A percentile compares a stretch with the other conserved stretches of the same genome.
Evolutionary conservation across 2,329 filamentous ascomycete species (phyloP).

Genomic region (Laburnicola sp.): DNA sequence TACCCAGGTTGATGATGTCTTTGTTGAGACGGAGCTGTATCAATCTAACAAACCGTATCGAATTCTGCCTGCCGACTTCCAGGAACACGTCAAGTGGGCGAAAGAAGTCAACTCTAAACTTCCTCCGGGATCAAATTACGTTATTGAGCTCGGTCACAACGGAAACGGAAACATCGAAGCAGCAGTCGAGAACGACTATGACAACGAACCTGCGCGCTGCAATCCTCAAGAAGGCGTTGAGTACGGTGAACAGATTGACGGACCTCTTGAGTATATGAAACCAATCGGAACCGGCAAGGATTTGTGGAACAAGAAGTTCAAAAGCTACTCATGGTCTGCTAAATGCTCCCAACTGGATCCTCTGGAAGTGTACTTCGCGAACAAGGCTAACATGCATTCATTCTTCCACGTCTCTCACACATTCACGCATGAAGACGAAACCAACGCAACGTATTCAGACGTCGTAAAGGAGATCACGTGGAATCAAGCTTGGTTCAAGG

Average conservation of each 20-base stretch:
- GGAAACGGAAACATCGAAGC: conserved; percentile 36
- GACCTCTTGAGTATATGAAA: conserved; percentile 51
- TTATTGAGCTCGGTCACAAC: conserved; percentile 34
- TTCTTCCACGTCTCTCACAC: conserved; percentile 56
- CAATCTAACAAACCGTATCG: conserved; percentile 53
- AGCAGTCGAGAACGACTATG: conserved; percentile 21
- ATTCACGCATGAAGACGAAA: conserved; percentile 54
- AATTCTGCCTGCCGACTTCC: conserved; percentile 36
- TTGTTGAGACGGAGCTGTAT: conserved; percentile 50
- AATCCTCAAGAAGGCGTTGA: conserved; percentile 39
- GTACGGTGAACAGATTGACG: conserved; percentile 40
- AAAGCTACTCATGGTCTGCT: conserved; percentile 50
- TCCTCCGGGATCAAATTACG: conserved; percentile 24
- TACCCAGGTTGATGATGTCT: conserved; percentile 64
- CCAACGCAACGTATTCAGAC: conserved; percentile 62
- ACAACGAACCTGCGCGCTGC: conserved; percentile 27
- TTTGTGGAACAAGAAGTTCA: conserved; percentile 43
- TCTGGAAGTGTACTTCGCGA: conserved; percentile 56
- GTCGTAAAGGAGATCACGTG: conserved; percentile 60
- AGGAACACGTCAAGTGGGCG: conserved; percentile 26
- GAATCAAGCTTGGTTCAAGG: conserved; percentile 60
- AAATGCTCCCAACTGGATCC: conserved; percentile 53
- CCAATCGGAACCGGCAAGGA: conserved; percentile 39
- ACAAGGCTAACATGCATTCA: conserved; percentile 51
- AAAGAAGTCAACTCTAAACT: conserved; percentile 26